These are phyloP conservation scores for Populus tremula DNA, from an alignment of 345 rosid genomes.

Conservation along the genomic window DNA sequence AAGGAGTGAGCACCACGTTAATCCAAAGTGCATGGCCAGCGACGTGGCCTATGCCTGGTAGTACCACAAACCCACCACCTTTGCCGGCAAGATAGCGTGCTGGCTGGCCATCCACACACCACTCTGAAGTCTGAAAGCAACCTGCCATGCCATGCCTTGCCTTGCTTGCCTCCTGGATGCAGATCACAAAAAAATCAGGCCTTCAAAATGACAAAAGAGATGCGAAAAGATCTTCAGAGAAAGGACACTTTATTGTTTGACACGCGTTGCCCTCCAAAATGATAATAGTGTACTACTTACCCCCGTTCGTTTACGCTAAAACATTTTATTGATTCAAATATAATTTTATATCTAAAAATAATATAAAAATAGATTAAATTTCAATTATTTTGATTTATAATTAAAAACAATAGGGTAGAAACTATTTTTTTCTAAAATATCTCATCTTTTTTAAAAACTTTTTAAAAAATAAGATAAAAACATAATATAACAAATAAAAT, in stretches of 20 bases:
- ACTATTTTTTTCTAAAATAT: too few relatives aligned
- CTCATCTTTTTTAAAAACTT: too few relatives aligned
- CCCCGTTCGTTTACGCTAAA: too few relatives aligned
- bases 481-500: too few relatives aligned
- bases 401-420: too few relatives aligned
- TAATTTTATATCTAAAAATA: too few relatives aligned
- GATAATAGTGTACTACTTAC: too few relatives aligned
- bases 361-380: too few relatives aligned
- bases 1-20: background rate
- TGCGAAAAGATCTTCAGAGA: background rate
- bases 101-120: background rate
- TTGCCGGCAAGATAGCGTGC: constrained; percentile 17
- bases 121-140: background rate
- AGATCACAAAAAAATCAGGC: background rate
- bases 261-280: background rate
- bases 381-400: too few relatives aligned
- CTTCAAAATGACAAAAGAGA: background rate
- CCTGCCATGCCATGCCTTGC: background rate
- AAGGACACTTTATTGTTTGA: background rate
- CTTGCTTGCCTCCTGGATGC: background rate
- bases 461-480: too few relatives aligned
- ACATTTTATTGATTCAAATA: too few relatives aligned
- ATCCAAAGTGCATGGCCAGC: background rate
- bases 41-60: background rate
- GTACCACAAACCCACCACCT: background rate